Evolutionary conservation across 2,329 filamentous ascomycete genomes (phyloP), one percentile per base, ranked within the genome.

Genomic region (Botrytis medusae): DNA sequence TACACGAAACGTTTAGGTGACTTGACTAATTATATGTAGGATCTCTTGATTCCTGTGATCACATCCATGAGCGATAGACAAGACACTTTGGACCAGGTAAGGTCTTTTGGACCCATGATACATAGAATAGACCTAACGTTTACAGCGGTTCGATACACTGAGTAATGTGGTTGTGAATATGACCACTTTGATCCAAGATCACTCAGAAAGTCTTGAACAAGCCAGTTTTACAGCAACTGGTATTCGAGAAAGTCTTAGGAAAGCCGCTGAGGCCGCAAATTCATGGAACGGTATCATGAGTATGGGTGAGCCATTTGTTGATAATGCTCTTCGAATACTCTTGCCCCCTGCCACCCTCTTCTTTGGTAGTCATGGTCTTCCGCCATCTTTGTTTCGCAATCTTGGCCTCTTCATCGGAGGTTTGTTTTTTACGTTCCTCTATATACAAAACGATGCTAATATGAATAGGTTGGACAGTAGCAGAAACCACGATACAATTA

Each of bases 191-290:
- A 75, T 80, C 22, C 71, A 76, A 60, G 69, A 69, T 16, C 79
- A 80, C 60, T 69, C 65, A 1, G 74, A 78, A 42, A 75, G 75
- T 40, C 76, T 81, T 34, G 75, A 77, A 67, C 72, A 77, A 60
- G 77, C 78, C 61, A 77, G 70, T 34, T 65, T 73, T 25, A 74
- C 73, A 14, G 77, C 75, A 59, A 75, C 75, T 14, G 72, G 67
- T 44, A 78, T 80, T 32, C 76, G 77, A 32, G 74, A 77, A 10
- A 76, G 74, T 37, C 72, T 81, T 10, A 76, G 77, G 51, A 76
- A 77, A 54, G 77, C 77, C 32, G 75, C 75, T 12, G 69, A 74
- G 29, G 72, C 74, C 51, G 75, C 75, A 25, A 73, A 73, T 29
- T 75, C 74, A n/a, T 78, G 75, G 71, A 72, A 73, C 37, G 67